These are phyloP conservation scores for Maudiozyma humilis DNA, from an alignment of 1,139 yeast genomes.

Conservation along the genomic window DNA sequence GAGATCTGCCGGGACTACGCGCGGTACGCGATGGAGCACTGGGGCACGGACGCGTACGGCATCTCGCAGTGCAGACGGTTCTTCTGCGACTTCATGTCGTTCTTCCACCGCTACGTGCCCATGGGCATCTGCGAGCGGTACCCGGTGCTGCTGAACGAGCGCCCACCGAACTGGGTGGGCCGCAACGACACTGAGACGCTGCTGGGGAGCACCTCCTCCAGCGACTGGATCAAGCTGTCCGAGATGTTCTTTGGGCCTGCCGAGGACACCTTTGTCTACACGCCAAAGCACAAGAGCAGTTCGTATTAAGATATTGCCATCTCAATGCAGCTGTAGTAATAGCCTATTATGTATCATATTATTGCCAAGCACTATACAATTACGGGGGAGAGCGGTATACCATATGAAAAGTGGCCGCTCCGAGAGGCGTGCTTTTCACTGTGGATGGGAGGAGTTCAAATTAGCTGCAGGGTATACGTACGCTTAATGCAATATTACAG, in stretches of 20 bases:
- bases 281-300: constrained; percentile 92
- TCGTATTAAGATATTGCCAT: constrained; percentile 35
- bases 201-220: constrained; percentile 74
- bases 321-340: constrained; percentile 33
- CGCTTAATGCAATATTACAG: too few relatives aligned
- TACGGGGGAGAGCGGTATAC: too few relatives aligned
- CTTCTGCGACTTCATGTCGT: constrained; percentile 88
- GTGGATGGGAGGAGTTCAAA: too few relatives aligned
- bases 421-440: too few relatives aligned
- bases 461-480: too few relatives aligned
- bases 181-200: constrained; percentile 87
- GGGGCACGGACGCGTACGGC: constrained; percentile 98
- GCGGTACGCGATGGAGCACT: constrained; percentile 80
- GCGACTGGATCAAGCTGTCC: constrained; percentile 94
- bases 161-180: constrained; percentile 94
- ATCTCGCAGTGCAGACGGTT: constrained; percentile 80
- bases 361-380: constrained; percentile 1
- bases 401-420: too few relatives aligned
- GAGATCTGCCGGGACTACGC: constrained; percentile 64
- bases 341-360: constrained; percentile 1
- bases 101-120: constrained; percentile 90
- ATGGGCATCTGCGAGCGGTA: constrained; percentile 81
- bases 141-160: constrained; percentile 84
- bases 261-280: constrained; percentile 63
- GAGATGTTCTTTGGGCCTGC: constrained; percentile 92